Percentiles rank a stretch among this genome's conserved stretches.
phyloP scores from a whole-genome alignment of 768 basidiomycete species.

The Suillus hirtellus region DNA sequence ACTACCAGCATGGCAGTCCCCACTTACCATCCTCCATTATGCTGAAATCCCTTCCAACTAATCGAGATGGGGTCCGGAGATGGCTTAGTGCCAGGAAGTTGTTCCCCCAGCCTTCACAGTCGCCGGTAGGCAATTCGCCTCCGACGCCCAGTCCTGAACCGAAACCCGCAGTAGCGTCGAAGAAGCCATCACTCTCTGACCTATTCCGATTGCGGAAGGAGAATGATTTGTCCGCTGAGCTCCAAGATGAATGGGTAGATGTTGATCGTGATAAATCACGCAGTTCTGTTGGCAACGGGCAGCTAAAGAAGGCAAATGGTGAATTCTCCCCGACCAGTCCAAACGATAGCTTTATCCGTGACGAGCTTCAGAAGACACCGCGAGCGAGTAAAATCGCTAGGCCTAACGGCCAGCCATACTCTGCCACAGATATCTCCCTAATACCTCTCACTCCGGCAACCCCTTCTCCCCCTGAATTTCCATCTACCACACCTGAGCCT shows the following conservation, averaged over 20 bases:
- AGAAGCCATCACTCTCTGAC: constrained; percentile 71
- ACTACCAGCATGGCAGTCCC: constrained; percentile 39
- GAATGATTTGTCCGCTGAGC: constrained; percentile 43
- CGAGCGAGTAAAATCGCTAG: constrained; percentile 36
- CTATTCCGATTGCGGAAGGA: constrained; percentile 58
- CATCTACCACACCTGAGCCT: constrained; percentile 73
- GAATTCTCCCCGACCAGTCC: constrained; percentile 31
- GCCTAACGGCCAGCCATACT: constrained; percentile 23
- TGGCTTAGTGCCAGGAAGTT: constrained; percentile 71
- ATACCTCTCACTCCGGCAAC: constrained; percentile 37
- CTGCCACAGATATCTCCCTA: constrained; percentile 22
- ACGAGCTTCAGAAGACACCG: constrained; percentile 35
- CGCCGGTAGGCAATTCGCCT: constrained; percentile 38
- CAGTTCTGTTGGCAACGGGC: constrained; percentile 33
- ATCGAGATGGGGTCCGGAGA: constrained; percentile 75
- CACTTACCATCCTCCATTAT: constrained; percentile 39
- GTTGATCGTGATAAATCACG: constrained; percentile 45
- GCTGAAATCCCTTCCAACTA: constrained; percentile 61
- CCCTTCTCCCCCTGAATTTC: constrained; percentile 54
- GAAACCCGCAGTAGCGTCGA: constrained; percentile 43
- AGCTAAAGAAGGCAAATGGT: constrained; percentile 24
- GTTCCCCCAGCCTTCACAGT: constrained; percentile 45
- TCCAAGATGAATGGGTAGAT: constrained; percentile 61
- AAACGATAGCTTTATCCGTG: constrained; percentile 28
- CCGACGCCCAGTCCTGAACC: constrained; percentile 34